Evolutionary conservation across 2,329 filamentous ascomycete genomes (phyloP).

Genomic region (Paecilomyces sp.): DNA sequence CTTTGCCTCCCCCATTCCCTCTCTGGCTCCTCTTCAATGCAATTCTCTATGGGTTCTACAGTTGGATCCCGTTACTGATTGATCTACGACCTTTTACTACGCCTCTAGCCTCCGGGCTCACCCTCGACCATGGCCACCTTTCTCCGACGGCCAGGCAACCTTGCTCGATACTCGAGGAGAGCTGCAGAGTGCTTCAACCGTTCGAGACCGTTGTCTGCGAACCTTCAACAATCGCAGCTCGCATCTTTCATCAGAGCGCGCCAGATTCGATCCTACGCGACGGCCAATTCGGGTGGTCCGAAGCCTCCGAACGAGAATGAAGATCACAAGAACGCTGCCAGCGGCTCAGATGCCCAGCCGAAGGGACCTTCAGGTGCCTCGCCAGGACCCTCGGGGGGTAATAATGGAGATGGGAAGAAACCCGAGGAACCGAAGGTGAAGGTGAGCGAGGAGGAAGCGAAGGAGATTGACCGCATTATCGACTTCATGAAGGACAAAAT

Average conservation of each 20-base stretch:
- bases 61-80: slow-evolving; percentile 13
- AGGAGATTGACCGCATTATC: slow-evolving; percentile 53
- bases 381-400: slow-evolving; percentile 2
- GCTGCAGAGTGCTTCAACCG: slow-evolving; percentile 48
- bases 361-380: background rate
- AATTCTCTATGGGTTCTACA: slow-evolving; percentile 21
- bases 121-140: slow-evolving; percentile 57
- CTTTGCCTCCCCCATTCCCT: slow-evolving; percentile 5
- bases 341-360: background rate
- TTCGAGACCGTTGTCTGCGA: slow-evolving; percentile 38
- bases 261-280: slow-evolving; percentile 35
- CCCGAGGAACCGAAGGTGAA: slow-evolving; percentile 33
- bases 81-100: slow-evolving; percentile 11
- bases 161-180: slow-evolving; percentile 56
- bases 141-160: slow-evolving; percentile 58
- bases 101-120: slow-evolving; percentile 19
- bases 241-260: slow-evolving; percentile 27
- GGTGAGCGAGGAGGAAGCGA: slow-evolving; percentile 50
- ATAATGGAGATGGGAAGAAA: slow-evolving; percentile 21
- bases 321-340: slow-evolving; percentile 3
- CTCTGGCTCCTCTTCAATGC: slow-evolving; percentile 8
- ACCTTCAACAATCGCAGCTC: slow-evolving; percentile 30
- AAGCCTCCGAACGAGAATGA: slow-evolving; percentile 34
- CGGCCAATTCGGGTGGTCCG: slow-evolving; percentile 37
- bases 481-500: slow-evolving; percentile 50